Evolutionary conservation across 345 rosid genomes (phyloP).

Genomic region (Eucalyptus coolabah): DNA sequence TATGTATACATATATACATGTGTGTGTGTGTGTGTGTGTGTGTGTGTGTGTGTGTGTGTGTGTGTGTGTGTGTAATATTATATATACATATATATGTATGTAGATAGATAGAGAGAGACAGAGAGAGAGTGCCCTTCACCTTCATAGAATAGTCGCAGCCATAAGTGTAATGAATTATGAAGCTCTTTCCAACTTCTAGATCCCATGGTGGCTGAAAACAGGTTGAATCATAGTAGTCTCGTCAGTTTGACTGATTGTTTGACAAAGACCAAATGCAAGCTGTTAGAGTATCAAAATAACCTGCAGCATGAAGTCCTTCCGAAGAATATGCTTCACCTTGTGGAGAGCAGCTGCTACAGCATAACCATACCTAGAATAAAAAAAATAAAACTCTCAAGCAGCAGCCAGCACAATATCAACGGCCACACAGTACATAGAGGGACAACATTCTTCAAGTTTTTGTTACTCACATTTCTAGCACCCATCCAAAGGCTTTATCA

Average conservation of each 20-base stretch:
- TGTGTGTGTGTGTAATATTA: background rate
- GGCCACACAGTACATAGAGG: background rate
- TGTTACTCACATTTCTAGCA: conserved; percentile 59
- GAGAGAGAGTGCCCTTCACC: conserved; percentile 15
- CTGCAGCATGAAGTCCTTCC: conserved; percentile 70
- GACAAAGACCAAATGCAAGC: background rate
- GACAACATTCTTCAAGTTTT: background rate
- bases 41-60: no score
- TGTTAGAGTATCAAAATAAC: conserved; percentile 6
- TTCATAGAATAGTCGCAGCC: conserved; percentile 60
- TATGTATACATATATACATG: background rate
- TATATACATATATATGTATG: background rate
- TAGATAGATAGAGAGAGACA: background rate
- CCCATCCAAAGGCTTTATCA: conserved; percentile 83
- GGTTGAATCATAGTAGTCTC: background rate
- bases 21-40: background rate
- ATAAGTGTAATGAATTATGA: conserved; percentile 65
- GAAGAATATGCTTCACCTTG: conserved; percentile 52
- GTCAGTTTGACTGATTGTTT: background rate
- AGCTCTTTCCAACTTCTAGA: conserved; percentile 45
- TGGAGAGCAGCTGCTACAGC: conserved; percentile 74
- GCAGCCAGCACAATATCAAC: background rate
- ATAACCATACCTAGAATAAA: conserved; percentile 56
- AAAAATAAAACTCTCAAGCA: background rate
- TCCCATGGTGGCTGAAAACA: conserved; percentile 77